These are phyloP conservation scores for Polytrichum formosum DNA, from an alignment of 225 moss, liverwort and hornwort species.

Conservation along the genomic window DNA sequence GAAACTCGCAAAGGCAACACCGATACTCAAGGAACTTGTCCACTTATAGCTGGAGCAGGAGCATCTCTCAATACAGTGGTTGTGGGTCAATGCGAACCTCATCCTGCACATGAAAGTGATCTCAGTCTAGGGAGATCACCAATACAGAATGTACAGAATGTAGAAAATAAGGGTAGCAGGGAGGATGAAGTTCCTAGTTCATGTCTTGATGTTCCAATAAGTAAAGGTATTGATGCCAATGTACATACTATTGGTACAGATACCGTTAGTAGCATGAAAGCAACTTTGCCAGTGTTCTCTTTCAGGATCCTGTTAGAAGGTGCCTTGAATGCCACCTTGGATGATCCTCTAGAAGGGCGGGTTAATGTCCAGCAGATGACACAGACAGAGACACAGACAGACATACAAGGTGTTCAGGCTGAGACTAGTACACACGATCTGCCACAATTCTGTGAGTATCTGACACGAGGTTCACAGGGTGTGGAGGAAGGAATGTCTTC, in stretches of 20 bases:
- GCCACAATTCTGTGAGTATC: neutral
- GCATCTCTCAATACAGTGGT: neutral
- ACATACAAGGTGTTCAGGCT: neutral
- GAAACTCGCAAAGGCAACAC: conserved; percentile 3
- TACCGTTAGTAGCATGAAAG: conserved; percentile 1
- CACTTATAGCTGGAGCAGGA: neutral
- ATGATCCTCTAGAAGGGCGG: conserved; percentile 3
- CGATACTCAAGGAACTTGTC: conserved; percentile 11
- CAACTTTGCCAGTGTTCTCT: conserved; percentile 17
- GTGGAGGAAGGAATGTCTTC: neutral
- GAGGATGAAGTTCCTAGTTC: conserved; percentile 16
- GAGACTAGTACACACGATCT: neutral
- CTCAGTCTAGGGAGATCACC: conserved; percentile 5
- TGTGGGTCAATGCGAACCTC: neutral
- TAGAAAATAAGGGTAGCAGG: conserved; percentile 18
- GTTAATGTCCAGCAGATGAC: conserved; percentile 2
- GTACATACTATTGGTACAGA: neutral
- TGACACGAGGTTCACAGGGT: neutral
- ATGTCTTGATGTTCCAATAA: conserved; percentile 11
- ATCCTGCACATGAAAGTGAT: conserved; percentile 4
- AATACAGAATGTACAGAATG: conserved; percentile 27
- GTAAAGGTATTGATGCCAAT: conserved; percentile 11
- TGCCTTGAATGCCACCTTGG: conserved; percentile 24
- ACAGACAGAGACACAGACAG: conserved; percentile 14
- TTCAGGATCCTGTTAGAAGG: conserved; percentile 45